Evolutionary conservation across 345 rosid species (phyloP), one percentile per base, ranked within the genome.

Genomic region (Eucalyptus urophylla): DNA sequence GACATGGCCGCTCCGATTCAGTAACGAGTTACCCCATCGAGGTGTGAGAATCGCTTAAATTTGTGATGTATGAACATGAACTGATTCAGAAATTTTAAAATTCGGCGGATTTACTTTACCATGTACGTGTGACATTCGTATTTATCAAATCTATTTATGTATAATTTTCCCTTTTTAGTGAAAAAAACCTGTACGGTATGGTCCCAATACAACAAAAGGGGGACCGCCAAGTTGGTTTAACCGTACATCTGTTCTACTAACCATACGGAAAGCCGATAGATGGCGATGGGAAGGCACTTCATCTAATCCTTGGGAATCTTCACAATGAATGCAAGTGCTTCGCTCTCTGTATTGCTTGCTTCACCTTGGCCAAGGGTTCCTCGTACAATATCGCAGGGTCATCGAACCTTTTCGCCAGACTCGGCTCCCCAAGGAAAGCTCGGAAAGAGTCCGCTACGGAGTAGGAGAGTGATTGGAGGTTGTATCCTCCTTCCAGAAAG

Each of bases 401-500:
- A 85, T 97, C 99, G 51, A 97, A 97, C 93, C 94, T 94, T 2
- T 93, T 89, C 19, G 99, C 98, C 92, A 92, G 90, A 54, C 99
- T 97, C 40, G 92, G 90, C 90, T 97, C 99, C 16, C 97, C 98
- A 3, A 97, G 95, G 88, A 97, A 94, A 49, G 99, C 99, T 9
- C 97, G 93, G 90, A 97, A 97, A 24, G 97, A 93, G 90, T 97
- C 99, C 7, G 97, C 94, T 54, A 97, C 98, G 1, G 99, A 96
- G 86, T 96, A 89, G 14, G 99, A 96, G 86, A 97, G 97, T 33
- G 99, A 95, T 31, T 95, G 91, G 80, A 97, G 99, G 91, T 97
- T 97, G 95, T 97, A 95, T 49, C 99, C 99, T 72, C 99, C 99
- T 92, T 97, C 99, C 92, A 96, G 91, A 95, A 96, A 97, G 90